A percentile compares a stretch with the other conserved stretches of the same genome.
These are phyloP conservation scores for Epichloe elymi DNA, from an alignment of 2,329 filamentous ascomycete genomes.

Conservation along the genomic window DNA sequence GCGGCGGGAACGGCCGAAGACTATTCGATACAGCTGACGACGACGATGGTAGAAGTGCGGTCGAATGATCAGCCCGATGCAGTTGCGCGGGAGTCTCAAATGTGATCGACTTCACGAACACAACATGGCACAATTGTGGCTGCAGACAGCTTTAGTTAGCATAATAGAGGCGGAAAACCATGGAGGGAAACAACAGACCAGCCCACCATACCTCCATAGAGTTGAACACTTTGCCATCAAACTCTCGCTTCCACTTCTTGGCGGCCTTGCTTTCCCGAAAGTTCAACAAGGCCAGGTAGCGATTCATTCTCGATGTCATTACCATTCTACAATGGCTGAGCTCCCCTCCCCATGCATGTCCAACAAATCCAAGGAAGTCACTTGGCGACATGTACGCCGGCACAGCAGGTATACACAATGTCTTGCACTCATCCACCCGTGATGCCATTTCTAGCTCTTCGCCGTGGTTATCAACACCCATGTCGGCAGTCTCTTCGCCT, in stretches of 20 bases:
- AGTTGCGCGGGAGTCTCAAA: conserved; percentile 52
- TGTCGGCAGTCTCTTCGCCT: conserved; percentile 53
- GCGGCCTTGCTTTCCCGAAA: conserved; percentile 67
- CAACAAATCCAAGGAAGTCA: conserved; percentile 84
- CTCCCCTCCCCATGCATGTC: conserved; percentile 70
- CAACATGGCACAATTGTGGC: conserved; percentile 89
- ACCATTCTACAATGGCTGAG: conserved; percentile 94
- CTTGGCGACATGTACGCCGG: conserved; percentile 86
- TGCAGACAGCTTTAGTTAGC: conserved; percentile 11
- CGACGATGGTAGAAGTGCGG: conserved; percentile 26
- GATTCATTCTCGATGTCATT: conserved; percentile 73
- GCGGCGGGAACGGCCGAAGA: conserved; percentile 47
- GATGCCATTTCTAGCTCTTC: conserved; percentile 14
- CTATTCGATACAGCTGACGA: conserved; percentile 28
- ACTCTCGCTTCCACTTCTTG: conserved; percentile 67
- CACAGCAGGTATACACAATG: conserved; percentile 84
- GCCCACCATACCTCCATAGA: conserved; percentile 57
- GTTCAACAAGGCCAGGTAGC: conserved; percentile 93
- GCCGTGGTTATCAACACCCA: conserved; percentile 13
- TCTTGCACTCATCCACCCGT: conserved; percentile 58
- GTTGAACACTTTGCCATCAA: conserved; percentile 90
- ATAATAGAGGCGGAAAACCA: not conserved
- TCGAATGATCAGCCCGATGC: conserved; percentile 45
- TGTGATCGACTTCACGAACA: conserved; percentile 85
- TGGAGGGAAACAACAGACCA: not conserved